Evolutionary conservation across 305 asterid genomes (phyloP).

Genomic region (Vinca major): DNA sequence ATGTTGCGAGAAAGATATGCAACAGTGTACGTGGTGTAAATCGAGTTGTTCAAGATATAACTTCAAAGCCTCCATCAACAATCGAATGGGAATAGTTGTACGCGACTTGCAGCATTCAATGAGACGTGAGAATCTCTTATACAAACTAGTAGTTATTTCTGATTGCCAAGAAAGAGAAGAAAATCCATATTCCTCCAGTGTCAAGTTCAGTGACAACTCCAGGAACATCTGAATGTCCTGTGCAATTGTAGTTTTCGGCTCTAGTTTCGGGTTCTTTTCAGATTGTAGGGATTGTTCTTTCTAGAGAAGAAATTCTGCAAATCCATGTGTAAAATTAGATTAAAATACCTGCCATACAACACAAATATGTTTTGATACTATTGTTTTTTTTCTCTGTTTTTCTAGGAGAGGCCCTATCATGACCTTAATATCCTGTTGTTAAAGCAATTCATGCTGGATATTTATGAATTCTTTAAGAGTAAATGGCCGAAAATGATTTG

Average conservation of each 20-base stretch:
- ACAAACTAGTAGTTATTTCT: not conserved
- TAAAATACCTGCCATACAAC: not conserved
- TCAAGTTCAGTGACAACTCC: not conserved
- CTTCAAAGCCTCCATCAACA: conserved; percentile 96
- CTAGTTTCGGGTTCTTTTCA: not conserved
- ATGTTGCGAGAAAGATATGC: conserved; percentile 76
- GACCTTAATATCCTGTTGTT: not conserved
- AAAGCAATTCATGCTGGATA: not conserved
- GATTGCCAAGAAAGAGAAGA: not conserved
- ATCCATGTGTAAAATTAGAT: not conserved
- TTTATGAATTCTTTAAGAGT: not conserved
- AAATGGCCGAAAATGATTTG: no score
- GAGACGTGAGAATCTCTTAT: not conserved
- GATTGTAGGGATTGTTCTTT: not conserved
- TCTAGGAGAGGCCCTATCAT: not conserved
- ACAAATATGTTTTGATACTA: not conserved
- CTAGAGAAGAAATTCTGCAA: not conserved
- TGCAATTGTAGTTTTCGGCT: conserved; percentile 7
- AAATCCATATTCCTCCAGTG: not conserved
- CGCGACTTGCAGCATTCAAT: not conserved
- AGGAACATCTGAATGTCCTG: not conserved
- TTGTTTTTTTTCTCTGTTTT: not conserved
- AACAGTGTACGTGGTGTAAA: conserved; percentile 83
- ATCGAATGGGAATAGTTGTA: conserved; percentile 80
- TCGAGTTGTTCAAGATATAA: conserved; percentile 85